Conservation (phyloP, 2,329 filamentous ascomycete genomes). For the Ascomycota sp. region DNA sequence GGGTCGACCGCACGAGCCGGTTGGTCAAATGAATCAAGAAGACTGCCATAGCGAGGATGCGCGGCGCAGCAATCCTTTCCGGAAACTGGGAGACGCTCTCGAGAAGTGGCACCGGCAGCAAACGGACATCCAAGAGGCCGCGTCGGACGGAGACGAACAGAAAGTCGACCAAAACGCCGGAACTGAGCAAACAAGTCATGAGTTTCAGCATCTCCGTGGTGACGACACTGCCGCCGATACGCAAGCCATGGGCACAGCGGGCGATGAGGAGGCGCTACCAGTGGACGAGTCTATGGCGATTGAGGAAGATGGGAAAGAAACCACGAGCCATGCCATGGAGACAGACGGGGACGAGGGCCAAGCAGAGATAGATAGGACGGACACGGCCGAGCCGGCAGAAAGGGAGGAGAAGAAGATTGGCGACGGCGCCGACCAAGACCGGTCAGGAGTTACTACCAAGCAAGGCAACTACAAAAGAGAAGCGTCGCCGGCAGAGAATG, state of each 20-base stretch:
- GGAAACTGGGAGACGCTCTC: constrained; percentile 78
- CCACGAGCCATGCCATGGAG: constrained; percentile 19
- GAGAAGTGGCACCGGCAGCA: constrained; percentile 85
- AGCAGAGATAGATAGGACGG: constrained; percentile 18
- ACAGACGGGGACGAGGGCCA: constrained; percentile 20
- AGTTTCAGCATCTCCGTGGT: constrained; percentile 82
- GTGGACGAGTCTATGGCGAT: constrained; percentile 79
- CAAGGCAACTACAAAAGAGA: constrained; percentile 35
- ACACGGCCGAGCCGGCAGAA: constrained; percentile 14
- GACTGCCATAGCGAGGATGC: constrained; percentile 22
- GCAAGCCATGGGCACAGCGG: constrained; percentile 74
- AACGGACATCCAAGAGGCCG: constrained; percentile 47
- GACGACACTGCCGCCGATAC: constrained; percentile 64
- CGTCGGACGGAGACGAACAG: constrained; percentile 26
- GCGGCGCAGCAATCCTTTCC: constrained; percentile 47
- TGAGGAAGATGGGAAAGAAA: constrained; percentile 40
- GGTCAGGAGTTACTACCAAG: constrained; percentile 35
- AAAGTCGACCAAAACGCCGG: constrained; percentile 23
- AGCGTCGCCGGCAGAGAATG: constrained; percentile 17
- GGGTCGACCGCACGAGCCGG: constrained; percentile 24
- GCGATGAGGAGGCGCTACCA: constrained; percentile 64
- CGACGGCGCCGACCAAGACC: constrained; percentile 26
- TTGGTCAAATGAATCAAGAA: constrained; percentile 22
- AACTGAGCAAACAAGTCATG: constrained; percentile 52
- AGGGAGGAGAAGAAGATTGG: constrained; percentile 18